phyloP scores from a whole-genome alignment of 1,139 yeast genomes.

The Entelexis sorbosivorans region DNA sequence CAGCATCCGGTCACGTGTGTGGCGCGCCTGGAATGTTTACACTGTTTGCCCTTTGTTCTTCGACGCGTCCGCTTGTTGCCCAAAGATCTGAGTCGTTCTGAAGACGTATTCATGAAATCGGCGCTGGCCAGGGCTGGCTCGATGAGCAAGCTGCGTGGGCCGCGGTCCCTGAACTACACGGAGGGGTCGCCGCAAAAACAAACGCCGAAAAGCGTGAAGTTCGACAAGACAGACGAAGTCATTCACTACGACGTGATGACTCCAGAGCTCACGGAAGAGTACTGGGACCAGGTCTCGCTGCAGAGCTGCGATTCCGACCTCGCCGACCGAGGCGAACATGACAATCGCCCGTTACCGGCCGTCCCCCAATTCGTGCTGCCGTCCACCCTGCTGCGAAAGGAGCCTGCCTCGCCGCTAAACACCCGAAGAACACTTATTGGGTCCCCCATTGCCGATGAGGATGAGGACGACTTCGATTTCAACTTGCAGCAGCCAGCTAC shows the following conservation, averaged over 20 bases:
- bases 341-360: conserved; percentile 13
- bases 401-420: neutral
- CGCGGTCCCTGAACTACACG: conserved; percentile 21
- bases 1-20: neutral
- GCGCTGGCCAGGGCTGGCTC: conserved; percentile 26
- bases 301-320: conserved; percentile 17
- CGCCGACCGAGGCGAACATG: conserved; percentile 9
- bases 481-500: neutral
- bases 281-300: conserved; percentile 16
- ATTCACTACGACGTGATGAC: conserved; percentile 36
- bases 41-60: conserved; percentile 4
- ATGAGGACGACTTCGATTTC: conserved; percentile 15
- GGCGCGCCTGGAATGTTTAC: conserved; percentile 10
- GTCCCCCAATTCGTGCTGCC: conserved; percentile 10
- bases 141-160: conserved; percentile 27
- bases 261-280: conserved; percentile 29
- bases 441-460: conserved; percentile 4
- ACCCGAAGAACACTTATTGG: neutral
- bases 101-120: conserved; percentile 15
- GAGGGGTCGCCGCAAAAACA: conserved; percentile 13
- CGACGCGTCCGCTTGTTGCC: conserved; percentile 3
- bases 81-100: neutral
- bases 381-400: neutral
- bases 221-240: conserved; percentile 32
- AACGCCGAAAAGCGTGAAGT: conserved; percentile 28